phyloP scores from a whole-genome alignment of 441 rosid genomes.

The Croton laevigatus region DNA sequence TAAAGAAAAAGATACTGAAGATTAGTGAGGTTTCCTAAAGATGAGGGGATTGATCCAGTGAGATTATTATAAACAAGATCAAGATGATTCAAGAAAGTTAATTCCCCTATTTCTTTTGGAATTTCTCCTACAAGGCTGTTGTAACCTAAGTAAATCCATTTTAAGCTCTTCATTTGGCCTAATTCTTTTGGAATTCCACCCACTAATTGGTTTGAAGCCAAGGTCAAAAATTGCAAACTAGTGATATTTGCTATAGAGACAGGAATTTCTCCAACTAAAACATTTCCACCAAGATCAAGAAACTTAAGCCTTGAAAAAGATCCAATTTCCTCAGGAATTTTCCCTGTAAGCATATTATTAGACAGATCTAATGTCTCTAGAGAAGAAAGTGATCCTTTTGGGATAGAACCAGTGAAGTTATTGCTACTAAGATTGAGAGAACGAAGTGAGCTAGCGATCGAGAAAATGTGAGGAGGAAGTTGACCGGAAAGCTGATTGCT shows the following conservation, averaged over 20 bases:
- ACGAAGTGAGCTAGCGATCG: slow-evolving; percentile 44
- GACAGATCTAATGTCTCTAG: slow-evolving; percentile 72
- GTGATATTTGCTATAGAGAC: slow-evolving; percentile 44
- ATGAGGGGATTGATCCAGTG: slow-evolving; percentile 62
- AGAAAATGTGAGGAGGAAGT: slow-evolving; percentile 46
- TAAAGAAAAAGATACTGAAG: slow-evolving; percentile 74
- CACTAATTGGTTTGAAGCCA: slow-evolving; percentile 72
- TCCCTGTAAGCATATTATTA: slow-evolving; percentile 68
- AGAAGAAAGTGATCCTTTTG: slow-evolving; percentile 31
- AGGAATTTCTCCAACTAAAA: slow-evolving; percentile 59
- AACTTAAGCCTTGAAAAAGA: slow-evolving; percentile 43
- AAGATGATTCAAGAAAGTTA: slow-evolving; percentile 61
- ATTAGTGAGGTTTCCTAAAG: slow-evolving; percentile 54
- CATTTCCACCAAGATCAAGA: slow-evolving; percentile 87
- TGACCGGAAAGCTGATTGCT: slow-evolving; percentile 57
- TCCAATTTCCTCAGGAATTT: slow-evolving; percentile 50
- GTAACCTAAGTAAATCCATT: slow-evolving; percentile 88
- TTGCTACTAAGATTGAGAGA: slow-evolving; percentile 77
- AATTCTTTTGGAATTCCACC: slow-evolving; percentile 55
- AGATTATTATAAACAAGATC: slow-evolving; percentile 88
- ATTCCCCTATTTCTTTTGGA: slow-evolving; percentile 55
- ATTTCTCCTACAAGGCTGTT: slow-evolving; percentile 79
- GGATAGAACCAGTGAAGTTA: slow-evolving; percentile 67
- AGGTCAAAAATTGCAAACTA: slow-evolving; percentile 52
- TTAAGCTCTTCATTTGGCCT: slow-evolving; percentile 51